Evolutionary conservation across 768 basidiomycete genomes (phyloP).

Genomic region (Coprinopsis cinerea): DNA sequence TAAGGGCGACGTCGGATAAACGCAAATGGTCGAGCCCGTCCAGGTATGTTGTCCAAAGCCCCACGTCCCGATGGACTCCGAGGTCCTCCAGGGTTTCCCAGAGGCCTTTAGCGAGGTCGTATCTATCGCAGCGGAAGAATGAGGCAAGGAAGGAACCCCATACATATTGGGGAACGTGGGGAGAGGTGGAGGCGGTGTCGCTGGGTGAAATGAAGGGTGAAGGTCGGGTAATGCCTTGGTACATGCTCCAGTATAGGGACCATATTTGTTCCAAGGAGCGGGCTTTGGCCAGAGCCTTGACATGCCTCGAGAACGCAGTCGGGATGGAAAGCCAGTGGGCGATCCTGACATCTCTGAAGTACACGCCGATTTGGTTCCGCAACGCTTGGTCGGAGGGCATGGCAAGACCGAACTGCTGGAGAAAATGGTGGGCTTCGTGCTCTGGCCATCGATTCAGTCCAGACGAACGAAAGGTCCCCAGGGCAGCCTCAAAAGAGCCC

Average conservation of each 20-base stretch:
- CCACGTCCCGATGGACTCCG: constrained; percentile 44
- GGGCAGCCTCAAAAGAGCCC: constrained; percentile 51
- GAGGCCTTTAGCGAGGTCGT: constrained; percentile 52
- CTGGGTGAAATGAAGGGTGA: constrained; percentile 50
- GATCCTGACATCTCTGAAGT: constrained; percentile 40
- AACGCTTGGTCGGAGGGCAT: constrained; percentile 30
- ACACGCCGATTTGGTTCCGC: constrained; percentile 35
- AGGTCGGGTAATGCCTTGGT: constrained; percentile 44
- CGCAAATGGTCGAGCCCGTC: constrained; percentile 52
- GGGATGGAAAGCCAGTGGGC: constrained; percentile 50
- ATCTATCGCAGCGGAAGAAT: constrained; percentile 51
- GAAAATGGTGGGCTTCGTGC: constrained; percentile 31
- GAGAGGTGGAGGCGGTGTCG: constrained; percentile 27
- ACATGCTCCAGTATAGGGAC: constrained; percentile 44
- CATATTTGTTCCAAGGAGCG: constrained; percentile 29
- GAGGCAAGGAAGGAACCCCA: constrained; percentile 66
- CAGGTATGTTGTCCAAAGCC: constrained; percentile 69
- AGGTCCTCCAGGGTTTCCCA: constrained; percentile 62
- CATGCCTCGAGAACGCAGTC: constrained; percentile 41
- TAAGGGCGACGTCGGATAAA: constrained; percentile 46
- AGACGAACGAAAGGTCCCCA: constrained; percentile 36
- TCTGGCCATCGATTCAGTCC: constrained; percentile 30
- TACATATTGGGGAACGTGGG: constrained; percentile 37
- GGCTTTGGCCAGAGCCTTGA: constrained; percentile 38
- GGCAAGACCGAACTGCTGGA: constrained; percentile 31